Evolutionary conservation across 371 early-diverging fungal genomes (phyloP).

Genomic region (Mortierella sp.): DNA sequence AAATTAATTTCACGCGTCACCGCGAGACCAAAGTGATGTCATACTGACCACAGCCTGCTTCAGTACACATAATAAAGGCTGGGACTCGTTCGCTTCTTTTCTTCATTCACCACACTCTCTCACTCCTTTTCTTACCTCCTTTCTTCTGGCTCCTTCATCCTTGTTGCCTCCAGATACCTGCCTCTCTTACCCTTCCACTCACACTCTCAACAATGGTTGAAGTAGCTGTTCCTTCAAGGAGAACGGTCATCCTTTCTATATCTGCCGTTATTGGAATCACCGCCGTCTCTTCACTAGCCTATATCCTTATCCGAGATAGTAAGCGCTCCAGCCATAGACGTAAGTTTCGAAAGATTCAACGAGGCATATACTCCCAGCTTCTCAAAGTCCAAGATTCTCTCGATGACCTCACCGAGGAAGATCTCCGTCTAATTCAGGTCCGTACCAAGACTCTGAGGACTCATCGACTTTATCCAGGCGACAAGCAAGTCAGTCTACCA

Average conservation of each 20-base stretch:
- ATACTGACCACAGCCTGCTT: neutral
- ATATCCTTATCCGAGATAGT: conserved; percentile 22
- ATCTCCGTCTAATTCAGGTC: conserved; percentile 40
- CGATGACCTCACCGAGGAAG: conserved; percentile 29
- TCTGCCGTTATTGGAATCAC: conserved; percentile 37
- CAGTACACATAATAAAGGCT: neutral
- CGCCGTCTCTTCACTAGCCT: conserved; percentile 28
- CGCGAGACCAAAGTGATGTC: no score
- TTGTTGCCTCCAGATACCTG: neutral
- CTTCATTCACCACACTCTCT: neutral
- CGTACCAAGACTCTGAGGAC: conserved; percentile 37
- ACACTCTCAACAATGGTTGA: conserved; percentile 8
- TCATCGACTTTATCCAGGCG: conserved; percentile 33
- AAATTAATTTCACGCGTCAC: no score
- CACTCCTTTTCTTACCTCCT: neutral
- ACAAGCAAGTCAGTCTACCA: conserved; percentile 29
- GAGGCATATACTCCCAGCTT: conserved; percentile 27
- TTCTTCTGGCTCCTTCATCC: neutral
- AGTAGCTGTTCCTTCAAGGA: conserved; percentile 18
- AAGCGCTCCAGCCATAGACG: neutral
- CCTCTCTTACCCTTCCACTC: neutral
- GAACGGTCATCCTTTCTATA: conserved; percentile 30
- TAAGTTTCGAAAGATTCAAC: conserved; percentile 24
- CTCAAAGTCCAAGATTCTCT: conserved; percentile 31
- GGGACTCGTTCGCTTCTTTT: neutral